A percentile compares a stretch with the other conserved stretches of the same genome.
Conservation (phyloP, 1,284 basidiomycete genomes). For the Tilletia indica region DNA sequence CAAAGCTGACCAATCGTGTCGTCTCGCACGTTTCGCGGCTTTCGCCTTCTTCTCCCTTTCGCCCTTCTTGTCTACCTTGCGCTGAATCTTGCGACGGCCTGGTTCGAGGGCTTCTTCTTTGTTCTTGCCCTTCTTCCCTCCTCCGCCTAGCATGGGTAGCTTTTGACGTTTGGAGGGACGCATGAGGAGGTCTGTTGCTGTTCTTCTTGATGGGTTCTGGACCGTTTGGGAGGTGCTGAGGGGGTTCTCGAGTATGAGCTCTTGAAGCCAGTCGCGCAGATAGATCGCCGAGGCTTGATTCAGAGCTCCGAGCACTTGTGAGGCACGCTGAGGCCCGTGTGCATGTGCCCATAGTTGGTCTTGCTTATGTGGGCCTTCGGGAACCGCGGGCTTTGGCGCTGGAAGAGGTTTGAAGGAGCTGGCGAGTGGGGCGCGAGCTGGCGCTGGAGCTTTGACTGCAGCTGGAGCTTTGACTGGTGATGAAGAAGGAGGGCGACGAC, state of each 20-base stretch:
- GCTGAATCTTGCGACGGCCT: constrained; percentile 17
- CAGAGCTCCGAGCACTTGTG: neutral
- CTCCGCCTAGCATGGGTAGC: neutral
- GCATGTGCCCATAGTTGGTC: constrained; percentile 12
- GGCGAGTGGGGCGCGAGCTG: too few species aligned
- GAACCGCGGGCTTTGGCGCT: too few species aligned
- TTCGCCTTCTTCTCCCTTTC: neutral
- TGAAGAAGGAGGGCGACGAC: too few species aligned
- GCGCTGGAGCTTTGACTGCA: too few species aligned
- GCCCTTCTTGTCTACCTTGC: constrained; percentile 19
- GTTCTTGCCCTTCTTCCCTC: constrained; percentile 18
- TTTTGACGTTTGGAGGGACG: constrained; percentile 23
- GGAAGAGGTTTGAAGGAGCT: neutral
- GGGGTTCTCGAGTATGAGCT: constrained; percentile 18
- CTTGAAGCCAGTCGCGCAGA: constrained; percentile 39
- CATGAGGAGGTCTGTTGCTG: neutral
- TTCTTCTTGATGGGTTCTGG: too few species aligned
- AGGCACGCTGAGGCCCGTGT: neutral
- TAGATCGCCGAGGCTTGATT: constrained; percentile 18
- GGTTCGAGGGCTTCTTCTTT: neutral
- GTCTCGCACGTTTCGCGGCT: neutral
- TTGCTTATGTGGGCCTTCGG: neutral
- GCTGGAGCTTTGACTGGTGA: too few species aligned
- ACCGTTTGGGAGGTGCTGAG: neutral
- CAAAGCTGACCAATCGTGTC: constrained; percentile 20